phyloP scores from a whole-genome alignment of 306 rosid species.

The Quercus dentata region DNA sequence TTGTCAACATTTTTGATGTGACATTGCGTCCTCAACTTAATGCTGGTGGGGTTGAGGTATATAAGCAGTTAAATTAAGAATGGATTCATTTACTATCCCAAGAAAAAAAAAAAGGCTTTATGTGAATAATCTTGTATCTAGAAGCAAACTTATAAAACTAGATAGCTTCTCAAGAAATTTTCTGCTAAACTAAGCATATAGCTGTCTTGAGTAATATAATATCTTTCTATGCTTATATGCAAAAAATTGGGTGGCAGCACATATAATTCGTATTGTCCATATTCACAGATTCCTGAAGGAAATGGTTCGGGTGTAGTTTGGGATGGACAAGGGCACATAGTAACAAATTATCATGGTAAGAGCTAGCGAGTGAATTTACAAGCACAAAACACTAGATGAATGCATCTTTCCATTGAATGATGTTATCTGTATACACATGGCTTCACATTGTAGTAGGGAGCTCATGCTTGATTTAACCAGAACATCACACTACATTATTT shows the following conservation, averaged over 20 bases:
- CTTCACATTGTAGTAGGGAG: background rate
- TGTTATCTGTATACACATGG: background rate
- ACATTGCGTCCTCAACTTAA: slow-evolving; percentile 95
- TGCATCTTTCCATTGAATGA: background rate
- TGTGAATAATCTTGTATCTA: background rate
- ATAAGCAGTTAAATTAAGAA: slow-evolving; percentile 2
- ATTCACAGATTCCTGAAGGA: slow-evolving; percentile 89
- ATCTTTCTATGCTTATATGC: slow-evolving; percentile 12
- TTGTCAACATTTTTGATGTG: slow-evolving; percentile 90
- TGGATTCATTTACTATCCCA: background rate
- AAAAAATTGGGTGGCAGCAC: background rate
- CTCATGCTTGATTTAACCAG: slow-evolving; percentile 1
- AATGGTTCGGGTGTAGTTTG: slow-evolving; percentile 98
- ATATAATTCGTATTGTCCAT: slow-evolving; percentile 12
- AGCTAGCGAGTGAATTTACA: slow-evolving; percentile 1
- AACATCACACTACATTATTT: background rate
- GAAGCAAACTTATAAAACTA: background rate
- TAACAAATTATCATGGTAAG: slow-evolving; percentile 96
- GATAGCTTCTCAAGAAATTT: background rate
- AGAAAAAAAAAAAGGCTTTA: background rate
- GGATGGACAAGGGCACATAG: slow-evolving; percentile 91
- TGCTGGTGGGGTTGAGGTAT: slow-evolving; percentile 91
- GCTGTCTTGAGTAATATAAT: slow-evolving; percentile 7
- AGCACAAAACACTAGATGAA: background rate
- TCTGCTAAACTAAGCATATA: background rate